Conservation (phyloP, 768 basidiomycete species). For the Leccinum sublutescens region DNA sequence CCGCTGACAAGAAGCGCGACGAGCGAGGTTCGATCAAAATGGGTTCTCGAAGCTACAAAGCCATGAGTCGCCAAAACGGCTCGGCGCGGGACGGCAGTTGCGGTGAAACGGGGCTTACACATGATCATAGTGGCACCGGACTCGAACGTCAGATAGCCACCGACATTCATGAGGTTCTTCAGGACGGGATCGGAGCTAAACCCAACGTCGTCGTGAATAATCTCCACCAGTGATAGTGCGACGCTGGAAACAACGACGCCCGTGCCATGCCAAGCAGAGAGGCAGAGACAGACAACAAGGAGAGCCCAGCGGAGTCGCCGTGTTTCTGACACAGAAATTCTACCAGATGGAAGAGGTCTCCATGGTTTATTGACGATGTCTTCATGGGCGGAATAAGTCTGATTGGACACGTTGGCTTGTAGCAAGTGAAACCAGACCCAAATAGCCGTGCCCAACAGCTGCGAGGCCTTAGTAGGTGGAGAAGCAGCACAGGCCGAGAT, state of each 20-base stretch:
- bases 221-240: conserved; percentile 20
- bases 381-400: conserved; percentile 26
- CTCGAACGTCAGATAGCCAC: conserved; percentile 35
- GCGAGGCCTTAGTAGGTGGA: background rate
- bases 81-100: too few relatives aligned
- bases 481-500: conserved; percentile 7
- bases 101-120: conserved; percentile 11
- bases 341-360: conserved; percentile 38
- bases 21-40: conserved; percentile 15
- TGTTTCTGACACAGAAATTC: conserved; percentile 25
- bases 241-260: conserved; percentile 20
- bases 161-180: conserved; percentile 33
- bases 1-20: conserved; percentile 26
- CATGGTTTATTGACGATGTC: conserved; percentile 36
- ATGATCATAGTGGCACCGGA: conserved; percentile 34
- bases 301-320: conserved; percentile 33
- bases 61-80: background rate
- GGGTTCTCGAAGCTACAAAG: conserved; percentile 1
- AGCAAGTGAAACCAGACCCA: conserved; percentile 37
- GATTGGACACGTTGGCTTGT: conserved; percentile 36
- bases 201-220: conserved; percentile 33
- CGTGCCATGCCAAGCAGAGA: conserved; percentile 23
- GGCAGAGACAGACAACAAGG: conserved; percentile 25
- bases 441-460: conserved; percentile 6
- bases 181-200: conserved; percentile 26